Evolutionary conservation across 2,329 filamentous ascomycete species (phyloP).

Genomic region (Talaromyces sp.): DNA sequence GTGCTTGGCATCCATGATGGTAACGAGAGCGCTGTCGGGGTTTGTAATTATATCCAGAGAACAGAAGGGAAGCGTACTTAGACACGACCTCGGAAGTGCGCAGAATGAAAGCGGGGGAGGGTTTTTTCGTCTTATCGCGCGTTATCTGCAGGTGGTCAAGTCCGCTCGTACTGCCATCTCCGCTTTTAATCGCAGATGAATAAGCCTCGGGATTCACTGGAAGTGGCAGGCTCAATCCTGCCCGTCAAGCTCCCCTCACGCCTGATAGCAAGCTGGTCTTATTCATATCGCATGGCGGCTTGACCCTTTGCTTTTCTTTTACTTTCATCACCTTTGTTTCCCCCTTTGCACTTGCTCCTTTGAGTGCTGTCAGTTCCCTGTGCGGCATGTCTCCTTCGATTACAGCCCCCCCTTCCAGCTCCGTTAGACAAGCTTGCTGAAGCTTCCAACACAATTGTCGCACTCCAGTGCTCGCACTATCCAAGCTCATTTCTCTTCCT

Average conservation of each 20-base stretch:
- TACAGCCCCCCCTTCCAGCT: neutral
- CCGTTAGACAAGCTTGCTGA: neutral
- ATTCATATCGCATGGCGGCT: neutral
- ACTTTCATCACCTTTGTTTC: neutral
- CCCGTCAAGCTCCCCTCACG: too few species aligned
- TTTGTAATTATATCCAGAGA: neutral
- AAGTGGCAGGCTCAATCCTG: too few species aligned
- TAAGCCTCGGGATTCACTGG: neutral
- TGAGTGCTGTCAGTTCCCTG: neutral
- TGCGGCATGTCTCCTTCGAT: slow-evolving; percentile 2
- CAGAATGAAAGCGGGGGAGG: neutral
- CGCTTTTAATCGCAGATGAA: neutral
- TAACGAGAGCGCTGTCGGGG: too few species aligned
- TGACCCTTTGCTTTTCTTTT: too few species aligned
- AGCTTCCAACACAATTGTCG: too few species aligned
- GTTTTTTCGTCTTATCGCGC: neutral
- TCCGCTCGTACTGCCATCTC: neutral
- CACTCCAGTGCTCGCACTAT: too few species aligned
- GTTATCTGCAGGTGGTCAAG: neutral
- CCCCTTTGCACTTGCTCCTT: neutral
- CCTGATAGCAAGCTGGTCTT: neutral
- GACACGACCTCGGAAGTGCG: neutral
- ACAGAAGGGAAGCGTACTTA: neutral
- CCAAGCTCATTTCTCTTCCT: neutral
- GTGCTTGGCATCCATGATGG: slow-evolving; percentile 31